Evolutionary conservation across 2,329 filamentous ascomycete species (phyloP).

Genomic region (Diaporthe eres): DNA sequence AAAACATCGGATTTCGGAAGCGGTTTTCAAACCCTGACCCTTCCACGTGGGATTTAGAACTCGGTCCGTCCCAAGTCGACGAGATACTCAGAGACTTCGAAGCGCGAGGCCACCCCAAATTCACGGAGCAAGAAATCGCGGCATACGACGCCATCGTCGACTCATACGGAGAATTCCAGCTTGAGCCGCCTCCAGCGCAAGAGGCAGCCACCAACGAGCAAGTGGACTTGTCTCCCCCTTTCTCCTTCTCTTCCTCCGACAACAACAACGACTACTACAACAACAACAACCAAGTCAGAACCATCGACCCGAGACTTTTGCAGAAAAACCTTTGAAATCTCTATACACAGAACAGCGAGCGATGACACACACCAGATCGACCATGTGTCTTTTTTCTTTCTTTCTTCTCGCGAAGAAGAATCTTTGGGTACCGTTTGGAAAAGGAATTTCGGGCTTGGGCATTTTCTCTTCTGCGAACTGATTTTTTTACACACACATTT

Average conservation of each 20-base stretch:
- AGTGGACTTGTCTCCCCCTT: no score
- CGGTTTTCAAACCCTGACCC: not conserved
- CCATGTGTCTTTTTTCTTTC: not conserved
- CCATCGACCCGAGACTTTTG: no score
- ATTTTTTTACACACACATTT: not conserved
- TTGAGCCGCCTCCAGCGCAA: not conserved
- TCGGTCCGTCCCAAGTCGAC: no score
- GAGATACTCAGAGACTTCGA: not conserved
- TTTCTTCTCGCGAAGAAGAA: not conserved
- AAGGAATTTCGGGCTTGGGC: not conserved
- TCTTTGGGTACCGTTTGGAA: not conserved
- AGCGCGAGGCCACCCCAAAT: no score
- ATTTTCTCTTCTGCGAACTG: not conserved
- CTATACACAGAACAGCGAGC: not conserved
- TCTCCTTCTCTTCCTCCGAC: no score
- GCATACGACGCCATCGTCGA: no score
- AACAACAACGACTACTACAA: no score
- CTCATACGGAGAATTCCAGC: no score
- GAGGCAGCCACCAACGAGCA: not conserved
- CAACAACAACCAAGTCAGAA: no score
- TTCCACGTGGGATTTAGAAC: not conserved
- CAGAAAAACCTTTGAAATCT: not conserved
- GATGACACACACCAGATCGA: not conserved
- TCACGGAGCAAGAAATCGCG: no score
- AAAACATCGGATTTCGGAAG: rapidly evolving